Percentiles rank a stretch among this genome's conserved stretches.
These are phyloP conservation scores for Beta vulgaris DNA, from an alignment of 148 eudicot species.

Conservation along the genomic window DNA sequence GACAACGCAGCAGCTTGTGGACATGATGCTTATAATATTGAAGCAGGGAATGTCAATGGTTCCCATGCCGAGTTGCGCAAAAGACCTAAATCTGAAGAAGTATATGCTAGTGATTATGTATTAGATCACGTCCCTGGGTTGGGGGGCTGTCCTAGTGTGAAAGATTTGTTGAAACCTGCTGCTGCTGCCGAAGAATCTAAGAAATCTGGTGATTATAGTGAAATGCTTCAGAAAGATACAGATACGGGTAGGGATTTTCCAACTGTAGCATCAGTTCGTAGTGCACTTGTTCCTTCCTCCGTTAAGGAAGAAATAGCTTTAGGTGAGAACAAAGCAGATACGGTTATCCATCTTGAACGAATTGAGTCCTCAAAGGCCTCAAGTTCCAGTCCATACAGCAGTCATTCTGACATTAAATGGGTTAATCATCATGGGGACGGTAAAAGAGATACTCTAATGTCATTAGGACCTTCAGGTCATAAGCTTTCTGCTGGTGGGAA, in stretches of 20 bases:
- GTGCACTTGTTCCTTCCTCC: constrained; percentile 3
- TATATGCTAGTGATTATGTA: constrained; percentile 24
- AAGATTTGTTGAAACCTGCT: constrained; percentile 27
- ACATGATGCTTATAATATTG: constrained; percentile 33
- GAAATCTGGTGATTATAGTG: constrained; percentile 2
- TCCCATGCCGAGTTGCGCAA: constrained; percentile 25
- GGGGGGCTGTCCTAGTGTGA: constrained; percentile 35
- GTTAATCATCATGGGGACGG: constrained; percentile 10
- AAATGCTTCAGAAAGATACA: neutral
- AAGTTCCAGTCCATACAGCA: constrained; percentile 39
- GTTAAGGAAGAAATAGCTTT: constrained; percentile 20
- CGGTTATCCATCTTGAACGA: constrained; percentile 24
- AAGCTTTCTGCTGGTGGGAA: constrained; percentile 34
- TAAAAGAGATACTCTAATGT: constrained; percentile 21
- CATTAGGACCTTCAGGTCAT: constrained; percentile 25
- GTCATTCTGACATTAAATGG: constrained; percentile 24
- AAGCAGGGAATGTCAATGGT: constrained; percentile 40
- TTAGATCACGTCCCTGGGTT: constrained; percentile 34
- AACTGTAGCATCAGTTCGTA: neutral
- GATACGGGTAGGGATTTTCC: neutral
- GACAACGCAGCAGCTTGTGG: constrained; percentile 32
- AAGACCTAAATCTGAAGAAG: constrained; percentile 27
- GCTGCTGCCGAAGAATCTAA: constrained; percentile 16
- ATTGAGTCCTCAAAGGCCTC: constrained; percentile 29
- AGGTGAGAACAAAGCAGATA: constrained; percentile 23